Base-by-base conservation (phyloP, 805 yeast genomes). In the Saccharomycopsis sp. region DNA sequence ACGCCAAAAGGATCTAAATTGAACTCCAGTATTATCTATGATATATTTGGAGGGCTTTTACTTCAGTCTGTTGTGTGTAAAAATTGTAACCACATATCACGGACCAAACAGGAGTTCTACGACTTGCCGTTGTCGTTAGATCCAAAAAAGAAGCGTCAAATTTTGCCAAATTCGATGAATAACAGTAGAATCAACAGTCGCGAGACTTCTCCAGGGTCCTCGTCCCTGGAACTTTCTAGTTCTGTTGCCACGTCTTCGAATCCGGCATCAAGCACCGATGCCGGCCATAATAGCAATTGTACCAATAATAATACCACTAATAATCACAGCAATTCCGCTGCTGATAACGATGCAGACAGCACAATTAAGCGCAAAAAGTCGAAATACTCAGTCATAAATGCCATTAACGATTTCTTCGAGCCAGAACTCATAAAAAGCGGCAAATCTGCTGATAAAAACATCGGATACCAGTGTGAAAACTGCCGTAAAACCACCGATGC, bases 61-160 rank as follows among this genome's bases (percentile, higher is more conserved):
- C 81, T 85, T 65, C 99, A 94, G 74, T 79, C 82, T 47, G 96
- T 94, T 19, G 84, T 88, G 0, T 94, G 99, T 74, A 80, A 81
- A 63, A 80, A 76, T 56, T 94, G 99, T 74, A 83, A 85, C n/a
- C 82, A 87, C 65, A 82, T 88, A 20, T 87, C 96, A 14, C 83
- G 83, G 55, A 94, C 99, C 3, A 84, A 85, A 64, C 99, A 94
- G 72, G 97, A 94, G 67, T 88, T 94, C 67, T 92, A 92, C 69
- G 99, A 94, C 73, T 76, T 94, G 58, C 87, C 97, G 5, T 78
- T 94, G 54, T 92, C 94, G 54, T 76, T 94, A 62, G 82, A 82
- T 54, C 77, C 78, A 54, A 72, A 71, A 62, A 81, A 75, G 64
- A 82, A 73, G 64, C 75, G 75, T 53, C 64, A 70, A 41, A 67